phyloP scores from a whole-genome alignment of 805 yeast species.

The Ogataea pilisensis region DNA sequence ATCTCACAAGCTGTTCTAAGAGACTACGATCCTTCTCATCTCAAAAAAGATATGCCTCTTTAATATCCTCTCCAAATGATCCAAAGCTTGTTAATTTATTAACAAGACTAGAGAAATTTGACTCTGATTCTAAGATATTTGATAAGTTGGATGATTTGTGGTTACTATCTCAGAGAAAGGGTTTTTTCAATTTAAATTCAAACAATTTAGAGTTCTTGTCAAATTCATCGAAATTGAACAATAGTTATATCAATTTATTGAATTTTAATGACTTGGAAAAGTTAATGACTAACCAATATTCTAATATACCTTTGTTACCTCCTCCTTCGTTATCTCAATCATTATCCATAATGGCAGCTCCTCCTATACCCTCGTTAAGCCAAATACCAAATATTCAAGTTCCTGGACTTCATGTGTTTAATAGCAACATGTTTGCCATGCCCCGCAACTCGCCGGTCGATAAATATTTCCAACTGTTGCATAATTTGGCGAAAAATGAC shows the following conservation, averaged over 20 bases:
- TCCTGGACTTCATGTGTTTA: constrained; percentile 17
- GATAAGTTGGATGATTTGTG: constrained; percentile 29
- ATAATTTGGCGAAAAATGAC: constrained; percentile 31
- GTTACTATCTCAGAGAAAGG: constrained; percentile 29
- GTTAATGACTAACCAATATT: constrained; percentile 23
- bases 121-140: constrained; percentile 24
- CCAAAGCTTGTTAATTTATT: constrained; percentile 26
- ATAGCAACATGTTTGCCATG: constrained; percentile 7
- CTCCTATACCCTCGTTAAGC: constrained; percentile 1
- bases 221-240: constrained; percentile 21
- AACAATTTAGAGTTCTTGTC: constrained; percentile 30
- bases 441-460: constrained; percentile 23
- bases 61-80: constrained; percentile 26
- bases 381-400: constrained; percentile 8
- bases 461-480: constrained; percentile 22
- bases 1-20: not conserved
- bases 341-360: not conserved
- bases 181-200: constrained; percentile 27
- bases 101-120: constrained; percentile 27
- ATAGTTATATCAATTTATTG: constrained; percentile 22
- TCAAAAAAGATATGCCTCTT: constrained; percentile 24
- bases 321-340: constrained; percentile 7
- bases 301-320: constrained; percentile 21
- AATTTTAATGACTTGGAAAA: constrained; percentile 26
- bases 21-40: not conserved